These are phyloP conservation scores for Cucurbitaria berberidis DNA, from an alignment of 2,329 filamentous ascomycete species.

Conservation along the genomic window DNA sequence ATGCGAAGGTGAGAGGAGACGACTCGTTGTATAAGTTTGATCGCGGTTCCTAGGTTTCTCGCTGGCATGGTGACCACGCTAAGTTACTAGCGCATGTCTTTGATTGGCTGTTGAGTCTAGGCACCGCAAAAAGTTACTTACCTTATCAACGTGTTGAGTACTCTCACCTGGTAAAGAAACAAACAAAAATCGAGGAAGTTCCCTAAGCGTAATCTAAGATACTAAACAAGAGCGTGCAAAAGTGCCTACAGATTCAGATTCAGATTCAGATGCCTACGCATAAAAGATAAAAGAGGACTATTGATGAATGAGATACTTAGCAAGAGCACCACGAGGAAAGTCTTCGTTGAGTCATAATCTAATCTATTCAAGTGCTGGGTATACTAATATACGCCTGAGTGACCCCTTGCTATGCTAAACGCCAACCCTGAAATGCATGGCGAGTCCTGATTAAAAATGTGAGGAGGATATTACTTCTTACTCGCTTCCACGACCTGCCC, in stretches of 20 bases:
- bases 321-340: background rate
- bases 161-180: background rate
- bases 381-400: background rate
- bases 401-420: background rate
- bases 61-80: no score
- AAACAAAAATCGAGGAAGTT: background rate
- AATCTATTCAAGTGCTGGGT: slow-evolving; percentile 2
- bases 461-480: background rate
- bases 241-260: background rate
- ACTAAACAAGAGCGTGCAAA: background rate
- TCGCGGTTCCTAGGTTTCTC: no score
- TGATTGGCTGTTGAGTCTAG: background rate
- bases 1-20: background rate
- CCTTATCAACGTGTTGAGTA: no score
- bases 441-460: background rate
- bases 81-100: background rate
- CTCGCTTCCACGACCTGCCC: slow-evolving; percentile 38
- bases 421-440: background rate
- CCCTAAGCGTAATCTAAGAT: background rate
- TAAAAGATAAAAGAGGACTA: background rate
- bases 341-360: slow-evolving; percentile 1
- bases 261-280: background rate
- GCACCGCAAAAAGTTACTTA: no score
- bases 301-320: background rate
- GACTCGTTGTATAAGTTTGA: no score